phyloP scores from a whole-genome alignment of 2,329 filamentous ascomycete genomes.

The Colletotrichum sp. region DNA sequence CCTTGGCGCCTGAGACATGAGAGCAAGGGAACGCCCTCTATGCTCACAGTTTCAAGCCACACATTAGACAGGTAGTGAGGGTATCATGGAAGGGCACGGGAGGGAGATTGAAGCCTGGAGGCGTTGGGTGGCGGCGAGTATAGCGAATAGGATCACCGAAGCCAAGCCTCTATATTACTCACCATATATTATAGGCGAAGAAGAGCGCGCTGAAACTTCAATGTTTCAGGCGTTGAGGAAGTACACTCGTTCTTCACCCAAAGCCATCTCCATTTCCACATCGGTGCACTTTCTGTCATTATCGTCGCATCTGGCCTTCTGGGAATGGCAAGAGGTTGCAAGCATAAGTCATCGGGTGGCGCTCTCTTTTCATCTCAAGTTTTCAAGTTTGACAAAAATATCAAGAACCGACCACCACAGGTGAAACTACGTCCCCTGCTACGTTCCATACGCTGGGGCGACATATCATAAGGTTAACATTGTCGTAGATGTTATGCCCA shows the following conservation, averaged over 20 bases:
- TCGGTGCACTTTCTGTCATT: background rate
- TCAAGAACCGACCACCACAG: fast-evolving
- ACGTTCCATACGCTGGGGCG: background rate
- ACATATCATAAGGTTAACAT: background rate
- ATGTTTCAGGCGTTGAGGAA: background rate
- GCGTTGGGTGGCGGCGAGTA: background rate
- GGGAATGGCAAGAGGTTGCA: background rate
- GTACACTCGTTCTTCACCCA: background rate
- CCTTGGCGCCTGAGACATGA: background rate
- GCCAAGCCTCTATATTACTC: background rate
- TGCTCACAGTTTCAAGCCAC: background rate
- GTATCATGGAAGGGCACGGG: background rate
- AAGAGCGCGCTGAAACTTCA: background rate
- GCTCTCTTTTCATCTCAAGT: background rate
- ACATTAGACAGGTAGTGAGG: background rate
- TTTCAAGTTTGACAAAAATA: background rate
- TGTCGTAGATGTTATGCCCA: background rate
- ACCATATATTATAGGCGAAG: background rate
- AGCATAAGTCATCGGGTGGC: background rate
- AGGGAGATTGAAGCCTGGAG: background rate
- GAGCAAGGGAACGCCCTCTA: background rate
- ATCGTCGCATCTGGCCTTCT: background rate
- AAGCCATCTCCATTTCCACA: background rate
- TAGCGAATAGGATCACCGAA: background rate
- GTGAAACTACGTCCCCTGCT: background rate